These are phyloP conservation scores for Hura crepitans DNA, from an alignment of 441 rosid species.

Conservation along the genomic window DNA sequence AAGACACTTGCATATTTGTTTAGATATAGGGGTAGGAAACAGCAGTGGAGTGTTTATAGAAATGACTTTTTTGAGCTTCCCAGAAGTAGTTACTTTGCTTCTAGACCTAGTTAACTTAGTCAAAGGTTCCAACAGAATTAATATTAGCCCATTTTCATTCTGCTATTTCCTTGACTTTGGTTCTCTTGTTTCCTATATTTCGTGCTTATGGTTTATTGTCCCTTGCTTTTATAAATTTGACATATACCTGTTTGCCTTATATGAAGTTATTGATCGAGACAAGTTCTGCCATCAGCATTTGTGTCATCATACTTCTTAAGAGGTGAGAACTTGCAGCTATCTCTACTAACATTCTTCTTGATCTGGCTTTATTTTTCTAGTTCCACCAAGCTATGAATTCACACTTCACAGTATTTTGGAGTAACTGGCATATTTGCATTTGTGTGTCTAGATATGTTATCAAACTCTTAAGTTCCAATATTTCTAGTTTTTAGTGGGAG, in stretches of 20 bases:
- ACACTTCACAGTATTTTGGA: background rate
- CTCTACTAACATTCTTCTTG: background rate
- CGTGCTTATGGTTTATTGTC: background rate
- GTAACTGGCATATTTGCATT: background rate
- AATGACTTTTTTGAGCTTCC: background rate
- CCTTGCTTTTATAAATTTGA: background rate
- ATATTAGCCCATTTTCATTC: background rate
- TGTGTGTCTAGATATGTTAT: background rate
- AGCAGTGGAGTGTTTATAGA: background rate
- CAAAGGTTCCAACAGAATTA: too few relatives aligned
- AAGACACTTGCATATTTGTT: background rate
- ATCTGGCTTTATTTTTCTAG: background rate
- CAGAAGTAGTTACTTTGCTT: background rate
- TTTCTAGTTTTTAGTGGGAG: background rate
- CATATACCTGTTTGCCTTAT: background rate
- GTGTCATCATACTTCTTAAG: background rate
- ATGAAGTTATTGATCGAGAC: background rate
- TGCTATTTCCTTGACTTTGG: background rate
- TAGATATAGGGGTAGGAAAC: background rate
- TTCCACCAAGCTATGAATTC: background rate
- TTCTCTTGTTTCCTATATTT: too few relatives aligned
- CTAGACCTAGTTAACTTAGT: background rate
- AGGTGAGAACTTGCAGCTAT: background rate
- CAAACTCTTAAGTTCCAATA: background rate
- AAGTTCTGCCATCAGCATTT: background rate